phyloP scores from a whole-genome alignment of 2,329 filamentous ascomycete genomes.

The Exophiala xenobiotica region DNA sequence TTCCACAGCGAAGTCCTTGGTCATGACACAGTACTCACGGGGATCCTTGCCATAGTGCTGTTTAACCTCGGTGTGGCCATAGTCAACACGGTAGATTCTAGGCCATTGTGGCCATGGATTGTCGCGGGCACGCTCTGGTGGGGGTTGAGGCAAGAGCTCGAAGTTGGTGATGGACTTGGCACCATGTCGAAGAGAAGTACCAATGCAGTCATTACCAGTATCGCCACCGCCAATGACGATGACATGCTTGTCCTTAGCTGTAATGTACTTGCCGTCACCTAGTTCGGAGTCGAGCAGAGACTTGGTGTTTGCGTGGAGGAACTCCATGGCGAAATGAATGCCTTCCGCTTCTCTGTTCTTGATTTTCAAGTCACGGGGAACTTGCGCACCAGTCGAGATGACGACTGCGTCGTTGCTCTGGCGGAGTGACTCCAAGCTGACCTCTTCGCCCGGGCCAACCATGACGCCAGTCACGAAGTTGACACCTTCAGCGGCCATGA shows the following conservation, averaged over 20 bases:
- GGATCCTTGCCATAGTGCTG: constrained; percentile 95
- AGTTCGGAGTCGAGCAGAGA: constrained; percentile 91
- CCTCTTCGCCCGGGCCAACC: constrained; percentile 71
- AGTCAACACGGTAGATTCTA: constrained; percentile 96
- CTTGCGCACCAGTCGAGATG: constrained; percentile 88
- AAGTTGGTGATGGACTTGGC: constrained; percentile 97
- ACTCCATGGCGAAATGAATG: constrained; percentile 96
- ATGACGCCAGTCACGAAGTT: constrained; percentile 74
- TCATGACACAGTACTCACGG: constrained; percentile 97
- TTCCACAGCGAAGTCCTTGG: constrained; percentile 91
- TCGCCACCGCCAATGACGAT: constrained; percentile 97
- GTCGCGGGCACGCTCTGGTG: constrained; percentile 82
- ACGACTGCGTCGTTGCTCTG: constrained; percentile 77
- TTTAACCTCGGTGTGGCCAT: constrained; percentile 92
- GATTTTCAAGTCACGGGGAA: constrained; percentile 88
- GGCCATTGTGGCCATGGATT: constrained; percentile 99
- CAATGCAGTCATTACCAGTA: constrained; percentile 96
- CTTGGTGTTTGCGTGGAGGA: constrained; percentile 96
- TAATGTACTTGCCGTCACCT: constrained; percentile 80
- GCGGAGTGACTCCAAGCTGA: constrained; percentile 70
- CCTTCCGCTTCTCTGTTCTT: constrained; percentile 84
- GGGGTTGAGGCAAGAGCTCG: constrained; percentile 89
- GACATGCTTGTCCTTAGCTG: constrained; percentile 92
- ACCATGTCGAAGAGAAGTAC: constrained; percentile 91
- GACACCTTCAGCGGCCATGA: constrained; percentile 88